Base-by-base conservation (phyloP, 805 yeast genomes). In the Kodamaea fukazawae region DNA sequence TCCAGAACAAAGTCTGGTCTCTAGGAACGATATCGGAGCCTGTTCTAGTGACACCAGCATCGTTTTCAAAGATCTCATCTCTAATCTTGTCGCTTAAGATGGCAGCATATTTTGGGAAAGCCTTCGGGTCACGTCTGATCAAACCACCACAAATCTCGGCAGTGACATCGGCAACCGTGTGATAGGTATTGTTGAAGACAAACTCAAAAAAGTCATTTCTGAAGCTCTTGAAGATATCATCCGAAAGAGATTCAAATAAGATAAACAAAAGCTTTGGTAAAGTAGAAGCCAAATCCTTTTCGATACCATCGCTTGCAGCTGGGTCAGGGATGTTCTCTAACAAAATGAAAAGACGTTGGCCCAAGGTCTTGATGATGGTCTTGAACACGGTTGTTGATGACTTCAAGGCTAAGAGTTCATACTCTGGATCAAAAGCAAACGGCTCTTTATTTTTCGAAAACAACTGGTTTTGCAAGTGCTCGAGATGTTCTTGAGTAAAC, bases 351-450 rank as follows among this genome's bases (percentile, higher is more conserved):
- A 86, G 50, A 23, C 83, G 73, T 11, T 76, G 79, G 31, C 81
- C 60, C 26, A 87, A 76, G 2, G 73, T 60, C 20, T 67, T 68
- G 2, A 85, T 60, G 20, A 89, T 70, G 17, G 76, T 76, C 27
- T 72, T 75, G 57, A 89, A 89, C 0, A 81, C 76, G 1, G 83
- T 71, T 0, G 96, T 77, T 0, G 96, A 82, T 0, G 95, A 86
- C 36, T 69, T 70, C 40, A 85, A 73, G 0, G 96, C 88, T 2
- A 57, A 60, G 1, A 74, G 45, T 38, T 85, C 78, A 0, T 65
- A 44, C n/a, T 35, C 38, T 8, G 23, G 12, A 14, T 35, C 38
- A 11, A 17, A 25, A 6, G 13, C 9, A 30, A 23, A 42, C 51
- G 58, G 33, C 46, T 48, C 47, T 2, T 37, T 9, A 1, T 31